These are phyloP conservation scores for Candida pseudoviswanathii DNA, from an alignment of 1,139 yeast genomes.

Conservation along the genomic window DNA sequence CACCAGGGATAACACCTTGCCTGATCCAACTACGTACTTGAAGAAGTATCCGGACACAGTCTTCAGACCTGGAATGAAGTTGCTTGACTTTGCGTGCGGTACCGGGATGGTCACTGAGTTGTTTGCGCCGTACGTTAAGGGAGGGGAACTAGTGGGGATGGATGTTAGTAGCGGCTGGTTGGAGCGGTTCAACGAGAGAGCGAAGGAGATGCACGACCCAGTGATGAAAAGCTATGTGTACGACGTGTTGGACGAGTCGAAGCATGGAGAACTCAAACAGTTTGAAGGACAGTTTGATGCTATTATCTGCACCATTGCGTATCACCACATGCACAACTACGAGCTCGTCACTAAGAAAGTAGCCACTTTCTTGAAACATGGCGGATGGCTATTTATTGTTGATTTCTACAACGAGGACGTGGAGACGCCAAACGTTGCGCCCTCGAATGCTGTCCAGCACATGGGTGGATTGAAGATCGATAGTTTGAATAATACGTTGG, in stretches of 20 bases:
- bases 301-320: conserved; percentile 39
- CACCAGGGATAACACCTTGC: conserved; percentile 16
- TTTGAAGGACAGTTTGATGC: conserved; percentile 31
- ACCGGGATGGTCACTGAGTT: conserved; percentile 39
- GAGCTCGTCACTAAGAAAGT: conserved; percentile 32
- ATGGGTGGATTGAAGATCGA: conserved; percentile 37
- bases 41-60: conserved; percentile 17
- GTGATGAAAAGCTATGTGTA: conserved; percentile 20
- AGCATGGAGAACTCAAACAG: conserved; percentile 18
- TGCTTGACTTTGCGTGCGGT: conserved; percentile 50
- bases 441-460: conserved; percentile 28
- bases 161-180: conserved; percentile 38
- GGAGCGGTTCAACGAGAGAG: conserved; percentile 23
- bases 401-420: conserved; percentile 42
- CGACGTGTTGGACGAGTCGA: conserved; percentile 33
- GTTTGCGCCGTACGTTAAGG: conserved; percentile 30
- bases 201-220: conserved; percentile 10
- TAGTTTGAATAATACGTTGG: conserved; percentile 25
- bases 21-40: conserved; percentile 16
- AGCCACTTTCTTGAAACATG: conserved; percentile 32
- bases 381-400: conserved; percentile 37
- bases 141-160: conserved; percentile 33
- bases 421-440: conserved; percentile 16
- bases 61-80: conserved; percentile 28
- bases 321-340: conserved; percentile 42